Conservation (phyloP, 2,329 filamentous ascomycete genomes). For the Xylaria hypoxylon region DNA sequence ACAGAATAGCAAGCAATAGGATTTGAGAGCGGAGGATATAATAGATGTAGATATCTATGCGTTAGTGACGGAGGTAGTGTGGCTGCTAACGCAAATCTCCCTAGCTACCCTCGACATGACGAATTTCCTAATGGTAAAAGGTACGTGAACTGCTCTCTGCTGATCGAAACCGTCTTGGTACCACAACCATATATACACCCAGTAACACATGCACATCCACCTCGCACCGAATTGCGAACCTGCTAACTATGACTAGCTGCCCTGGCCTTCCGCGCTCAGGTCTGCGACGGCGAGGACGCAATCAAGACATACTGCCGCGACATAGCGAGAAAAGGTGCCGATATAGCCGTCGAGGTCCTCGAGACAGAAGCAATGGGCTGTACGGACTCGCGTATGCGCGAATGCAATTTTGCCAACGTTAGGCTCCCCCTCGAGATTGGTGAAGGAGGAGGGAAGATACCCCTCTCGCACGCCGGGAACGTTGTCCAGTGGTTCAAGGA, state of each 20-base stretch:
- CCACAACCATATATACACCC: background rate
- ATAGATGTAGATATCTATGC: too few species aligned
- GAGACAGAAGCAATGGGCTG: conserved; percentile 71
- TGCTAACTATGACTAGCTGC: conserved; percentile 55
- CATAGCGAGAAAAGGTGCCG: conserved; percentile 64
- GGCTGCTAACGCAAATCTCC: conserved; percentile 11
- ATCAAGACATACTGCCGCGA: conserved; percentile 65
- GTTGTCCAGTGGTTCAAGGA: conserved; percentile 61
- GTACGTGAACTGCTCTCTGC: conserved; percentile 31
- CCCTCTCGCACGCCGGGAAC: conserved; percentile 51
- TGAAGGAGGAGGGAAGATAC: conserved; percentile 26
- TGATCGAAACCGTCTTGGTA: too few species aligned
- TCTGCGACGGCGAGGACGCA: conserved; percentile 68
- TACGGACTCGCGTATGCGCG: conserved; percentile 50
- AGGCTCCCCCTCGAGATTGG: conserved; percentile 59
- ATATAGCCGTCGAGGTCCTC: conserved; percentile 61
- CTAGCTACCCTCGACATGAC: conserved; percentile 69
- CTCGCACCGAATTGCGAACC: conserved; percentile 30
- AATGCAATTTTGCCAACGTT: conserved; percentile 70
- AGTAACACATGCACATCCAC: too few species aligned
- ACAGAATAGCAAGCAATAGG: too few species aligned
- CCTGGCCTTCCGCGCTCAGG: conserved; percentile 66
- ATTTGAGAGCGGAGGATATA: too few species aligned
- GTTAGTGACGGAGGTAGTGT: too few species aligned
- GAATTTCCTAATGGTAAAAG: conserved; percentile 67